Percentiles rank a stretch among this genome's conserved stretches.
Conservation (phyloP, 2,329 filamentous ascomycete genomes). For the Paecilomyces fulvus region DNA sequence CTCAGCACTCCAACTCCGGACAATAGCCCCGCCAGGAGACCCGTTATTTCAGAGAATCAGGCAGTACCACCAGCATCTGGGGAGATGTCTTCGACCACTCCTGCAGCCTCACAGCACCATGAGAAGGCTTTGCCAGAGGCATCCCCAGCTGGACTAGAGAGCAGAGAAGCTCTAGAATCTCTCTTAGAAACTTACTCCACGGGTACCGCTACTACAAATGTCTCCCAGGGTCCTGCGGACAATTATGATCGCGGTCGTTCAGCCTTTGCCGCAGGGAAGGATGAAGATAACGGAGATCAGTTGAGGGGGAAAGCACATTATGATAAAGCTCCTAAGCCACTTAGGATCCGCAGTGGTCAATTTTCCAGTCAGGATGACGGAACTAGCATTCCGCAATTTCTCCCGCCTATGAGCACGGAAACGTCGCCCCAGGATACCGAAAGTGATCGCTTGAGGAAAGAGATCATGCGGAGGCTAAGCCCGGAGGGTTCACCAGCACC, state of each 20-base stretch:
- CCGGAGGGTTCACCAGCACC: conserved; percentile 26
- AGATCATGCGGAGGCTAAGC: conserved; percentile 42
- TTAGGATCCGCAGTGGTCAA: conserved; percentile 19
- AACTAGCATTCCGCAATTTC: conserved; percentile 23
- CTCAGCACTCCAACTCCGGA: conserved; percentile 50
- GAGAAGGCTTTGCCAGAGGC: not conserved
- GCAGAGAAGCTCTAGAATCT: not conserved
- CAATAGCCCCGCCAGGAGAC: conserved; percentile 54
- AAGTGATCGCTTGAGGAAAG: conserved; percentile 37
- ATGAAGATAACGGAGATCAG: not conserved
- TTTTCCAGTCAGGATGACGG: conserved; percentile 8
- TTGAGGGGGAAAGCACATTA: not conserved
- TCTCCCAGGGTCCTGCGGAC: not conserved
- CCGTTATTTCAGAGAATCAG: conserved; percentile 41
- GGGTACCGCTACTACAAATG: not conserved
- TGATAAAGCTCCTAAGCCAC: conserved; percentile 15
- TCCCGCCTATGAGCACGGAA: conserved; percentile 24
- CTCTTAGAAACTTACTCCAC: not conserved
- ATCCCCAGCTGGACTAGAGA: not conserved
- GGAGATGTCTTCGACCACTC: conserved; percentile 32
- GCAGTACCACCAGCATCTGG: conserved; percentile 35
- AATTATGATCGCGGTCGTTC: not conserved
- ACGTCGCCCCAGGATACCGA: conserved; percentile 31
- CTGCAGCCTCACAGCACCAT: conserved; percentile 12
- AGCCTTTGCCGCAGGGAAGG: not conserved